Evolutionary conservation across 495 filamentous ascomycete genomes (phyloP), one percentile per base, ranked within the genome.

Genomic region (Collariella sp.): DNA sequence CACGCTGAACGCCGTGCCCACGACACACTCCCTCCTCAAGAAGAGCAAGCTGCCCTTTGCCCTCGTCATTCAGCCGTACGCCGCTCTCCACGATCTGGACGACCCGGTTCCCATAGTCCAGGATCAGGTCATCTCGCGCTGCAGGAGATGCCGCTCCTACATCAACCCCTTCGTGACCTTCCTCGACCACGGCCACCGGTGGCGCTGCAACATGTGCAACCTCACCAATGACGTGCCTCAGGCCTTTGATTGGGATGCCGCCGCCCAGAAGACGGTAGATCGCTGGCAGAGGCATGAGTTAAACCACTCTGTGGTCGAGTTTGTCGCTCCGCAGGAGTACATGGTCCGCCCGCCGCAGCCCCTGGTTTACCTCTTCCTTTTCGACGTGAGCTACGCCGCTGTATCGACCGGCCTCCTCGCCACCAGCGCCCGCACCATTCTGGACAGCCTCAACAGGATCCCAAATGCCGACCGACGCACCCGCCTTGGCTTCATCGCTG

Each of bases 171-270:
- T 91, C 54, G 93, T 91, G 41, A 88, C 86, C 47, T 98, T 98
- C 76, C 73, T 98, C 39, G 93, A 98, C 56, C 89, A 97, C 68
- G 91, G 91, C 18, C 93, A 98, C 73, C 81, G 93, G 64, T 97
- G 93, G 93, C 84, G 91, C 52, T 98, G 93, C 72, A 98, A 98
- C 71, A 97, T 98, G 91, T 98, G 93, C 66, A 96, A 96, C 69
- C 76, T 98, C 52, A 96, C 91, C 50, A 98, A 97, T 66, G 93
- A 98, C 63, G 94, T 98, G 15, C 93, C 93, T 9, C 94, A 97
- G 72, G 91, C 90, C 5, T 98, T 97, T 58, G 93, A 98, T 69
- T 98, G 93, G 93, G 94, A 98, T 71, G 82, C 87, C 35, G 83
- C 88, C 13, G 72, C 87, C 46, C 91, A 96, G 68, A 90, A 91